These are phyloP conservation scores for Serpula lacrymans DNA, from an alignment of 768 basidiomycete species.

Conservation along the genomic window DNA sequence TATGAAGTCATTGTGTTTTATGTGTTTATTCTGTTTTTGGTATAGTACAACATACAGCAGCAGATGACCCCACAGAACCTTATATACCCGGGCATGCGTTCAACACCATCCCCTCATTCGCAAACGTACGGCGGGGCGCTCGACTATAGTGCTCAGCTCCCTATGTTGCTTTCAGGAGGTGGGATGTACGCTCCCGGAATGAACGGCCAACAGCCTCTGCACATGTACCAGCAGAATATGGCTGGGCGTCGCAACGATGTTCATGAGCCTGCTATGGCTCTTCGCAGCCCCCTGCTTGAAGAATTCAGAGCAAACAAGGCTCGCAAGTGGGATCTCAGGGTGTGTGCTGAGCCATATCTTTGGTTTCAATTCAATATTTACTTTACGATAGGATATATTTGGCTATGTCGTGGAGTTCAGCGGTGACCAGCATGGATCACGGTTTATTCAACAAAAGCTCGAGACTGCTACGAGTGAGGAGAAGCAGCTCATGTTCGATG, in stretches of 20 bases:
- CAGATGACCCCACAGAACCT: constrained; percentile 41
- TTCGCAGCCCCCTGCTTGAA: constrained; percentile 74
- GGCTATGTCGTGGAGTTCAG: constrained; percentile 90
- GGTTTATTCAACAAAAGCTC: constrained; percentile 90
- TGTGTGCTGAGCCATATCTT: constrained; percentile 30
- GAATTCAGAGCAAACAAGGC: constrained; percentile 82
- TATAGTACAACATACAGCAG: constrained; percentile 44
- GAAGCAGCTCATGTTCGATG: constrained; percentile 76
- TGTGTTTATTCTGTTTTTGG: constrained; percentile 10
- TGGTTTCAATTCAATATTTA: background rate
- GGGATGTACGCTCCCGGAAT: constrained; percentile 39
- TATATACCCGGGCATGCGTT: constrained; percentile 39
- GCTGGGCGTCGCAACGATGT: constrained; percentile 44
- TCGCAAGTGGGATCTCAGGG: constrained; percentile 79
- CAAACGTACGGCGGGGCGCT: constrained; percentile 42
- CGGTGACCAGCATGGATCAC: constrained; percentile 95
- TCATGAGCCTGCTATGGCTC: constrained; percentile 29
- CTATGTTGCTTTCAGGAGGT: constrained; percentile 42
- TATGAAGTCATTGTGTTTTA: constrained; percentile 5
- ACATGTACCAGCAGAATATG: constrained; percentile 35
- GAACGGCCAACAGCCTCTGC: too few relatives aligned
- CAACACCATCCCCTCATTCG: constrained; percentile 40
- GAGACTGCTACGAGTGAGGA: constrained; percentile 76
- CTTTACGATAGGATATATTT: constrained; percentile 65
- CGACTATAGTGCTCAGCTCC: constrained; percentile 48